phyloP scores from a whole-genome alignment of 2,329 filamentous ascomycete genomes.

The Gliomastix tumulicola region DNA sequence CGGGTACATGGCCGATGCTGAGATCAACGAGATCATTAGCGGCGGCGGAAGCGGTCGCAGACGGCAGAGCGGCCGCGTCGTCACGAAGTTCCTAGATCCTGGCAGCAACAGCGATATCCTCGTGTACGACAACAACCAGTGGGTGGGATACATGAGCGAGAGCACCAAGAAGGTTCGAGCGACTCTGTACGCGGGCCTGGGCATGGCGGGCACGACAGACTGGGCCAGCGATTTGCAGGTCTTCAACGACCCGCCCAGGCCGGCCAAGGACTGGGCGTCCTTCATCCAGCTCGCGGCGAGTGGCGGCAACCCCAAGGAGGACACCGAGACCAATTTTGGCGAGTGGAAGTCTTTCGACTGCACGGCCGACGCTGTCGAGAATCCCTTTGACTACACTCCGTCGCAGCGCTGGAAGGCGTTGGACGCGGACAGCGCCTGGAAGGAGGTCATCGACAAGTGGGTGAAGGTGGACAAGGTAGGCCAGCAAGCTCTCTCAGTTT shows the following conservation, averaged over 20 bases:
- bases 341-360: constrained; percentile 6
- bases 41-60: too few species aligned
- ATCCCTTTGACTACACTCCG: constrained; percentile 4
- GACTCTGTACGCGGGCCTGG: constrained; percentile 1
- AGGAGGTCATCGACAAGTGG: constrained; percentile 14
- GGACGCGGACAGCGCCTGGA: constrained; percentile 15
- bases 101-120: constrained; percentile 5
- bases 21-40: constrained; percentile 22
- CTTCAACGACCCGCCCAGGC: constrained; percentile 2
- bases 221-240: constrained; percentile 11
- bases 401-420: constrained; percentile 15
- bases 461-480: constrained; percentile 4
- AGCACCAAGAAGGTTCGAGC: constrained; percentile 5
- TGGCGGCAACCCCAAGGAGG: not conserved
- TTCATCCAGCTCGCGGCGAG: constrained; percentile 5
- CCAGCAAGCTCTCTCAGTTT: too few species aligned
- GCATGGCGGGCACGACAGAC: constrained; percentile 10
- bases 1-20: constrained; percentile 20
- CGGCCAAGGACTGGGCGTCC: constrained; percentile 6
- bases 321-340: constrained; percentile 3
- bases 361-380: not conserved
- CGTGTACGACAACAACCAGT: constrained; percentile 8
- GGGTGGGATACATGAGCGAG: constrained; percentile 10
- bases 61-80: constrained; percentile 6
- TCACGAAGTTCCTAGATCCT: constrained; percentile 3